Percentiles rank a stretch among this genome's conserved stretches.
Conservation (phyloP, 208 protist species). For the Jaenimonas drosophilae region DNA sequence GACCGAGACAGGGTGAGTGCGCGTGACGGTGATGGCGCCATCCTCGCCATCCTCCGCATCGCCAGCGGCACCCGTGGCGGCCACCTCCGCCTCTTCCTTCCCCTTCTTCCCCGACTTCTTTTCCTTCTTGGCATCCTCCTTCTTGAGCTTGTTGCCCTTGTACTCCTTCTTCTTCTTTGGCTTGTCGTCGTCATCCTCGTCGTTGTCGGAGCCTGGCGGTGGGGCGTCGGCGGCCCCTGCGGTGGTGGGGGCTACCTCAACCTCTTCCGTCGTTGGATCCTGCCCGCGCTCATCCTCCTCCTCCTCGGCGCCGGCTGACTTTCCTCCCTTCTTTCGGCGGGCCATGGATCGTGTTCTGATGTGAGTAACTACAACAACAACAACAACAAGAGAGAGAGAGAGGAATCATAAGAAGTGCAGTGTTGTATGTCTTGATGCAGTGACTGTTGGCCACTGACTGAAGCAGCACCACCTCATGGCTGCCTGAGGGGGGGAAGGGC, state of each 20-base stretch:
- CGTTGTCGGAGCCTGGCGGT: not conserved
- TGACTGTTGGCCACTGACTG: too few relatives aligned
- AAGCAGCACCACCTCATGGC: too few relatives aligned
- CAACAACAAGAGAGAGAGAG: too few relatives aligned
- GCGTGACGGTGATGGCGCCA: constrained; percentile 20
- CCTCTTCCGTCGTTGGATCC: constrained; percentile 2
- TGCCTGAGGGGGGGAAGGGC: too few relatives aligned
- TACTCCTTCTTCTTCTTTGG: constrained; percentile 56
- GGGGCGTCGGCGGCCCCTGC: not conserved
- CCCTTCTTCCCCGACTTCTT: constrained; percentile 9
- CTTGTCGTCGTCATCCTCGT: constrained; percentile 2
- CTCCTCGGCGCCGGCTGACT: constrained; percentile 12
- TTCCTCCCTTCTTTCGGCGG: constrained; percentile 44
- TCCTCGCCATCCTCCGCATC: constrained; percentile 8
- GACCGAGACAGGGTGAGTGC: constrained; percentile 51
- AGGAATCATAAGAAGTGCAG: too few relatives aligned
- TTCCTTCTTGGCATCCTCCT: not conserved
- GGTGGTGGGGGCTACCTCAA: not conserved
- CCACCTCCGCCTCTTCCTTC: constrained; percentile 6
- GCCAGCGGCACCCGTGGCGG: not conserved
- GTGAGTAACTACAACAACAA: too few relatives aligned
- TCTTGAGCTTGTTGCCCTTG: constrained; percentile 19
- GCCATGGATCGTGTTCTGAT: constrained; percentile 17
- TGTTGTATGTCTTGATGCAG: too few relatives aligned
- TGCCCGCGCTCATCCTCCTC: constrained; percentile 13